Evolutionary conservation across 495 filamentous ascomycete genomes (phyloP).

Genomic region (Penicillium flavigenum): DNA sequence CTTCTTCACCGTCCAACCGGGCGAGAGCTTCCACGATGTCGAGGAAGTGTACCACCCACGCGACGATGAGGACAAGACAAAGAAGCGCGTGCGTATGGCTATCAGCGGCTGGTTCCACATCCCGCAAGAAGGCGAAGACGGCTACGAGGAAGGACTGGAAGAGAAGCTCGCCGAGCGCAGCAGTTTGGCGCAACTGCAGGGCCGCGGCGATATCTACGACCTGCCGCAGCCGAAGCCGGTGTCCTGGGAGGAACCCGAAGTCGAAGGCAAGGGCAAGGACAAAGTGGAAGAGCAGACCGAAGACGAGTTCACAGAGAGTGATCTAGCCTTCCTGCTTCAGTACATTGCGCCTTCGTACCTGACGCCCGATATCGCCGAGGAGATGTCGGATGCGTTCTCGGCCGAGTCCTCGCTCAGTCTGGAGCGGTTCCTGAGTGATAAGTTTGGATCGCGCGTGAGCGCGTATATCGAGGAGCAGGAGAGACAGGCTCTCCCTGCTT

Average conservation of each 20-base stretch:
- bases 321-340: constrained; percentile 82
- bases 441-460: constrained; percentile 67
- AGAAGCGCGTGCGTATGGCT: constrained; percentile 84
- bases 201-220: constrained; percentile 85
- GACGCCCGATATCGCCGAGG: constrained; percentile 88
- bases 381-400: constrained; percentile 72
- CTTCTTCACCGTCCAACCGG: constrained; percentile 97
- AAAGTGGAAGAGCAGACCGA: constrained; percentile 45
- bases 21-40: constrained; percentile 97
- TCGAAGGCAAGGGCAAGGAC: constrained; percentile 44
- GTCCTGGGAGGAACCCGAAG: constrained; percentile 34
- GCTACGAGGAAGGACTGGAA: constrained; percentile 84
- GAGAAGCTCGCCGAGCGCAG: constrained; percentile 83
- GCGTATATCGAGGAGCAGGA: constrained; percentile 68
- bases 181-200: constrained; percentile 85
- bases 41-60: constrained; percentile 87
- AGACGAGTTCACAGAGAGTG: constrained; percentile 63
- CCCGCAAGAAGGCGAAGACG: constrained; percentile 92
- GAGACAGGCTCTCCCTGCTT: constrained; percentile 39
- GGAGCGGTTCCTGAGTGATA: constrained; percentile 70
- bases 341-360: constrained; percentile 88
- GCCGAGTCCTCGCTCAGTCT: constrained; percentile 81
- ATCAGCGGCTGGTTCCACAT: constrained; percentile 99
- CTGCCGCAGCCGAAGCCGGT: constrained; percentile 65
- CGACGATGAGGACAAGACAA: constrained; percentile 60